These are phyloP conservation scores for Combretum micranthum DNA, from an alignment of 345 rosid genomes.

Conservation along the genomic window DNA sequence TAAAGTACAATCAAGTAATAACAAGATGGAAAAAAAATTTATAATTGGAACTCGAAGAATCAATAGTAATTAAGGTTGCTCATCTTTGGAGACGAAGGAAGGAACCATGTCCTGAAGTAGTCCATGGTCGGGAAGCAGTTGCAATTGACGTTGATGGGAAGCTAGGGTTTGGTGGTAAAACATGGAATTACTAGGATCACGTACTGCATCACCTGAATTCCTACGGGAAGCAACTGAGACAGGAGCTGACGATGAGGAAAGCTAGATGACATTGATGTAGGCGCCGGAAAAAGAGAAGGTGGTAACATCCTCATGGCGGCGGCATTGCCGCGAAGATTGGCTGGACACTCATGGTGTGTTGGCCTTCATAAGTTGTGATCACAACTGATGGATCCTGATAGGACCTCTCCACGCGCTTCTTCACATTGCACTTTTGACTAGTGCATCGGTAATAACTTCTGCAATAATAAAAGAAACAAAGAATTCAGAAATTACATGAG, in stretches of 20 bases:
- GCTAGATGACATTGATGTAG: background rate
- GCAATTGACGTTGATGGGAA: constrained; percentile 4
- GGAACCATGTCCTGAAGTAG: constrained; percentile 9
- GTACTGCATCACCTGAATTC: background rate
- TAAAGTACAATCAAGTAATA: too few relatives aligned
- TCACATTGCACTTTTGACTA: constrained; percentile 12
- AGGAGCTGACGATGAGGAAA: constrained; percentile 5
- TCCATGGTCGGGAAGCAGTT: constrained; percentile 3
- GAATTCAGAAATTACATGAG: background rate
- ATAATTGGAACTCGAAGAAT: too few relatives aligned
- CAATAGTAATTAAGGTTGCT: background rate
- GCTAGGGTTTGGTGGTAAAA: background rate
- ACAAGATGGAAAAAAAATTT: too few relatives aligned
- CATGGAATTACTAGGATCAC: background rate
- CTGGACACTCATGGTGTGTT: constrained; percentile 9
- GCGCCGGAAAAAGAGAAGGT: background rate
- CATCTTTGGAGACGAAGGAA: constrained; percentile 6
- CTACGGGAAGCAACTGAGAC: constrained; percentile 4
- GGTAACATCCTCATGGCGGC: constrained; percentile 4
- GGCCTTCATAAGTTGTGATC: constrained; percentile 14
- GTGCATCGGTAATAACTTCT: constrained; percentile 16
- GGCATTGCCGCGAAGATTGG: constrained; percentile 4
- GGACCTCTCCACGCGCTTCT: constrained; percentile 15
- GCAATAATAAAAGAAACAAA: background rate
- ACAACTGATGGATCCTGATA: constrained; percentile 12